These are phyloP conservation scores for Cercospora sp. DNA, from an alignment of 2,329 filamentous ascomycete genomes.

Conservation along the genomic window DNA sequence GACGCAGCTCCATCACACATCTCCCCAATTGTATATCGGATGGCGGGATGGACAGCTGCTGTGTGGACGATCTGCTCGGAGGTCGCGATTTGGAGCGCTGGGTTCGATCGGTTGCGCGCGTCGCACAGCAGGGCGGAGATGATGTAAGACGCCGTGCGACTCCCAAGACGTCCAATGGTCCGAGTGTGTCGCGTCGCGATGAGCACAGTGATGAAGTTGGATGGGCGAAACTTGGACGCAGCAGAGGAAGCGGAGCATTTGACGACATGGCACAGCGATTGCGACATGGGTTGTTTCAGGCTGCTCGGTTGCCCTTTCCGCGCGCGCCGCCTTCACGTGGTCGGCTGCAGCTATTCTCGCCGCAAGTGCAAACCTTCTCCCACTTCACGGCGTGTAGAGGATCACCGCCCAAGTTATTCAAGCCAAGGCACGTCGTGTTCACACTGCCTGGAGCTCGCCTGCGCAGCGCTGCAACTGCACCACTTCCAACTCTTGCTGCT, in stretches of 20 bases:
- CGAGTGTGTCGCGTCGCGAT: neutral
- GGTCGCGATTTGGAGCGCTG: neutral
- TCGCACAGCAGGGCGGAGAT: constrained; percentile 8
- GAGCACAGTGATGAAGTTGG: neutral
- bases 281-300: constrained; percentile 4
- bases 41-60: neutral
- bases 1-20: neutral
- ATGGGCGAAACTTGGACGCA: neutral
- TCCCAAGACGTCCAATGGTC: neutral
- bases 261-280: constrained; percentile 7
- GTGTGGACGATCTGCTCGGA: neutral
- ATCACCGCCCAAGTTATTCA: neutral
- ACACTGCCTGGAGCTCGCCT: neutral
- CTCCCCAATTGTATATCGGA: neutral
- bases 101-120: neutral
- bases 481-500: neutral
- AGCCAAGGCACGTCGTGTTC: neutral
- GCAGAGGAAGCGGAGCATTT: constrained; percentile 6
- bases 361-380: constrained; percentile 11
- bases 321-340: constrained; percentile 1
- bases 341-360: neutral
- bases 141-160: constrained; percentile 1
- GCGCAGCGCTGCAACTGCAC: too few species aligned
- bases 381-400: constrained; percentile 15
- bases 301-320: constrained; percentile 6